Evolutionary conservation across 148 eudicot species (phyloP), one percentile per base, ranked within the genome.

Genomic region (Rhododendron williamsianum): DNA sequence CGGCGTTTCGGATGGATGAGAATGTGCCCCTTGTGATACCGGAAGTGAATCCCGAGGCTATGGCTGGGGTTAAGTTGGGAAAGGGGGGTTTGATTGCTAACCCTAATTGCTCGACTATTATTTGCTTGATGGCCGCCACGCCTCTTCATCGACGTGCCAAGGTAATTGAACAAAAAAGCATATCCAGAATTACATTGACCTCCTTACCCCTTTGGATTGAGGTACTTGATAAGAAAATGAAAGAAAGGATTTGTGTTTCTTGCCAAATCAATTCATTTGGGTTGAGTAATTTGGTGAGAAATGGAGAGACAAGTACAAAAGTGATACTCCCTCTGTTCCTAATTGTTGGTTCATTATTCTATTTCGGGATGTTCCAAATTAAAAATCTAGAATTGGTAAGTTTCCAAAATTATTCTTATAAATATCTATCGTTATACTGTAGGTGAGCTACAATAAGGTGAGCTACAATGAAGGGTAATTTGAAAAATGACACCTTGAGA

Each of bases 41-140:
- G 4, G 99, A 97, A 85, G 99, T 97, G 49, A 97, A 97, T 90
- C 94, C 98, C 0, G 94, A 94, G 77, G 98, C 99, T 19, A 93
- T 97, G 98, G 46, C 33, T 15, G 87, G 87, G 33, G 91, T 97
- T 73, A 95, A 88, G 90, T 23, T 95, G 35, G 92, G 96, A 78
- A 96, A 92, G 65, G 99, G 99, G 4, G 96, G 91, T 11, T 86
- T 97, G 54, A 95, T 97, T 88, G 99, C 99, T 0, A 97, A 97
- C 71, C 99, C 99, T 2, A 97, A 97, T 91, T 97, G 99, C 52
- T 95, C 98, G 9, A 97, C 99, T 48, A 97, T 97, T 84, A 97
- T 97, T 38, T 97, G 99, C 84, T 91, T 97, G 86, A 97, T 97
- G 99, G 99, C 99, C 81, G 98, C 94, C 82, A 95, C 99, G 21